phyloP scores from a whole-genome alignment of 148 eudicot species.

The Polygonum maritimum region DNA sequence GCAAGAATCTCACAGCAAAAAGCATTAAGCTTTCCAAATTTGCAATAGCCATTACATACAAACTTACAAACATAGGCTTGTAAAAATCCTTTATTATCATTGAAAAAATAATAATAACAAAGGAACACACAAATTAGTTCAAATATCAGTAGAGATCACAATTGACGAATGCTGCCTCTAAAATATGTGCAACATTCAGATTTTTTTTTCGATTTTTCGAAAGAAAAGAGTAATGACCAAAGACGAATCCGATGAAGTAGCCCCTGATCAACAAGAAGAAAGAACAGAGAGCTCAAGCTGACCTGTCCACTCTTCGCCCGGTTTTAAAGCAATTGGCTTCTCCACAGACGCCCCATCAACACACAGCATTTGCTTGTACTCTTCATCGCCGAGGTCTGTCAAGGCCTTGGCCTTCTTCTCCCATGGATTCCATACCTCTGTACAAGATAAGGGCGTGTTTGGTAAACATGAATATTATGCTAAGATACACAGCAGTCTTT shows the following conservation, averaged over 20 bases:
- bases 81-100: neutral
- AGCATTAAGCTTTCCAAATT: neutral
- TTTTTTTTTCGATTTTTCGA: neutral
- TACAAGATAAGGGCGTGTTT: neutral
- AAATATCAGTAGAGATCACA: neutral
- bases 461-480: neutral
- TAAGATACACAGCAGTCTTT: too few species aligned
- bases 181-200: slow-evolving; percentile 27
- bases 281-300: slow-evolving; percentile 54
- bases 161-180: slow-evolving; percentile 19
- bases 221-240: neutral
- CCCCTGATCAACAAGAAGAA: slow-evolving; percentile 27
- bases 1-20: slow-evolving; percentile 2
- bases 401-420: slow-evolving; percentile 64
- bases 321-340: slow-evolving; percentile 57
- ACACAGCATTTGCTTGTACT: slow-evolving; percentile 71
- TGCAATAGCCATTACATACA: neutral
- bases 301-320: slow-evolving; percentile 78
- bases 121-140: slow-evolving; percentile 6
- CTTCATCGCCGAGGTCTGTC: slow-evolving; percentile 64
- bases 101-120: neutral
- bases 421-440: slow-evolving; percentile 98
- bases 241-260: neutral
- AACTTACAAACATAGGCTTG: slow-evolving; percentile 2
- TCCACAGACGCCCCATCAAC: slow-evolving; percentile 79